phyloP scores from a whole-genome alignment of 768 basidiomycete species.

The Trametes cinnabarina region DNA sequence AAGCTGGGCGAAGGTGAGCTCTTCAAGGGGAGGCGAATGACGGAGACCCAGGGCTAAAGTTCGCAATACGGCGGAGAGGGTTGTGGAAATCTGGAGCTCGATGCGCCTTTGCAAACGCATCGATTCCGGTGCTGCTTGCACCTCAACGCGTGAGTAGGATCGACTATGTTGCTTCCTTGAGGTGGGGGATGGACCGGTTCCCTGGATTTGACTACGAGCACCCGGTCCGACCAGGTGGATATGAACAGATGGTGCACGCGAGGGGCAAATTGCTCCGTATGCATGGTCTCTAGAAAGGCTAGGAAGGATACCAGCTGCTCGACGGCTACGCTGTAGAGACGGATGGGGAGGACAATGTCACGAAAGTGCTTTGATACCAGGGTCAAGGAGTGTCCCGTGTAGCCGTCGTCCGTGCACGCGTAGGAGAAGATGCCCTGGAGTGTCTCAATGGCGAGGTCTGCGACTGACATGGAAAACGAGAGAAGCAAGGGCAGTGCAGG shows the following conservation, averaged over 20 bases:
- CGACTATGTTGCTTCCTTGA: no score
- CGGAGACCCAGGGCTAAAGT: no score
- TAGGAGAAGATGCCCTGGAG: constrained; percentile 24
- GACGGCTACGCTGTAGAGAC: constrained; percentile 22
- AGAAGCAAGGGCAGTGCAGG: background rate
- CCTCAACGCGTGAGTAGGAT: no score
- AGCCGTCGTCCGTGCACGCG: constrained; percentile 31
- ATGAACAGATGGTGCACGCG: constrained; percentile 1
- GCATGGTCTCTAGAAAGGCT: background rate
- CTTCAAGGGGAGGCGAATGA: background rate
- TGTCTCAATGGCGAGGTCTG: constrained; percentile 25
- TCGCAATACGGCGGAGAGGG: no score
- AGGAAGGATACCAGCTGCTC: constrained; percentile 14
- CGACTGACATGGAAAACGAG: background rate
- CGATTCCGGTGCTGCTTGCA: no score
- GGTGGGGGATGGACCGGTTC: no score
- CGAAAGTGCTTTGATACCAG: constrained; percentile 29
- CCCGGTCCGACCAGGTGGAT: background rate
- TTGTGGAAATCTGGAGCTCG: no score
- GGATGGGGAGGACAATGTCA: constrained; percentile 21
- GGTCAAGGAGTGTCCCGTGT: constrained; percentile 27
- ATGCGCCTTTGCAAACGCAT: no score
- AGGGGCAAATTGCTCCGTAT: background rate
- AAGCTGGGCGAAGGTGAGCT: background rate
- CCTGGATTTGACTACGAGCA: background rate